Evolutionary conservation across 108 stramenopile genomes (phyloP).

Genomic region (Pseudonitzschia multiseries): DNA sequence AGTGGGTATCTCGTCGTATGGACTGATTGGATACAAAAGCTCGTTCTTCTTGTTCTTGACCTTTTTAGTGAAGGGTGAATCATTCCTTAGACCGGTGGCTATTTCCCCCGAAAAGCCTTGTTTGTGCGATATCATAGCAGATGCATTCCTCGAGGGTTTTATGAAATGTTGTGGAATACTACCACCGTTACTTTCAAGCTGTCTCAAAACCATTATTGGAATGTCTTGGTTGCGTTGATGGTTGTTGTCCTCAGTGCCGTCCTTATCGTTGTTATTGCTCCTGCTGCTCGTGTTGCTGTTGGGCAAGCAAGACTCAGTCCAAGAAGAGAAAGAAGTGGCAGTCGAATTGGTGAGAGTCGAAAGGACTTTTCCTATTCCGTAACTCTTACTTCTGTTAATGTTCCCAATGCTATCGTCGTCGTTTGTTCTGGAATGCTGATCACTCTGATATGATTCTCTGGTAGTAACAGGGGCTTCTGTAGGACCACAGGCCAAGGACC

Average conservation of each 20-base stretch:
- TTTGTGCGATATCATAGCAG: not conserved
- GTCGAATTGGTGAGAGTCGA: not conserved
- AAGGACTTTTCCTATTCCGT: not conserved
- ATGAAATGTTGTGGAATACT: not conserved
- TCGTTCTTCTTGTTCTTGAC: conserved; percentile 5
- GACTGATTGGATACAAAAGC: conserved; percentile 5
- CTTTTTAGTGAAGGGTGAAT: not conserved
- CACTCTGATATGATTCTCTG: not conserved
- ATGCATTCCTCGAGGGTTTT: not conserved
- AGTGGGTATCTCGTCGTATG: conserved; percentile 8
- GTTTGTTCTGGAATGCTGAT: not conserved
- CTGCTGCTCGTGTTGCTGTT: not conserved
- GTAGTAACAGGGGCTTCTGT: too few species aligned
- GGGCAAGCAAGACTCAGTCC: not conserved
- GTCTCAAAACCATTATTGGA: not conserved
- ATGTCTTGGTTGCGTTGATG: not conserved
- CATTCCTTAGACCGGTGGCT: not conserved
- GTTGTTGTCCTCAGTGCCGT: too few species aligned
- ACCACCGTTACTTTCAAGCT: not conserved
- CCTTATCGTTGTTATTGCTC: too few species aligned
- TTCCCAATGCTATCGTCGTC: not conserved
- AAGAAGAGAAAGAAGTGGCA: not conserved
- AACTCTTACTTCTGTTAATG: not conserved
- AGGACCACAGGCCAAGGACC: conserved; percentile 1
- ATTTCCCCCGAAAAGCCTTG: not conserved